Base-by-base conservation (phyloP, 768 basidiomycete genomes). In the Tylopilus sp. region DNA sequence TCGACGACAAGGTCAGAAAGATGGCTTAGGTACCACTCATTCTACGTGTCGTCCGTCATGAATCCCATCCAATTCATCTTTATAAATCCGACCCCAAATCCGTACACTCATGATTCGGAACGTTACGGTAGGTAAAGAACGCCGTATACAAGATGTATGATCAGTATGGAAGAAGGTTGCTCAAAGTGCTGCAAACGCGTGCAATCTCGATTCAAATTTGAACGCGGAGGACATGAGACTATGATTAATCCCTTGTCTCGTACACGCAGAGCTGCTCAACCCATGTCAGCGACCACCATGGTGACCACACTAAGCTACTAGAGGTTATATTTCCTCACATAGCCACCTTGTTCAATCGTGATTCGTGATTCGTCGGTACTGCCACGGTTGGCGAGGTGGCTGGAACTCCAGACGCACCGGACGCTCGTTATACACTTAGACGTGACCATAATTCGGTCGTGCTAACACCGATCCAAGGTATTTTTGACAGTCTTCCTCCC, bases 1-100 rank as follows among this genome's bases (percentile, higher is more conserved):
- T 42, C n/a, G n/a, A 28, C 19, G 42, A 43, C 42, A 60, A 38
- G 47, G 6, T 26, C 25, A 30, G 36, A 36, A 56, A 16, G 44
- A 28, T 31, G 33, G 26, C 19, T 19, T 21, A 33, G 33, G 16
- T 21, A 36, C 34, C 13, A 7, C 10, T 37, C 37, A 28, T 43
- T 24, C 29, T 19, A 24, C 28, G 26, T 17, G 22, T 17, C 10
- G 24, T 43, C 48, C 28, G 42, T 21, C 25, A 44, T n/a, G 50
- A 43, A 43, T 33, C 26, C 50, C 25, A 14, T 51, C 16, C 24
- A 34, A 24, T 30, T 8, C 29, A 45, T 53, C 38, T 26, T n/a
- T n/a, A n/a, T n/a, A 50, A 25, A 33, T 16, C 28, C 24, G 21
- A 37, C 21, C 47, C 37, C 45, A 54, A 31, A 45, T 10, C 4